These are phyloP conservation scores for Dipteronia dyeriana DNA, from an alignment of 345 rosid species.

Conservation along the genomic window DNA sequence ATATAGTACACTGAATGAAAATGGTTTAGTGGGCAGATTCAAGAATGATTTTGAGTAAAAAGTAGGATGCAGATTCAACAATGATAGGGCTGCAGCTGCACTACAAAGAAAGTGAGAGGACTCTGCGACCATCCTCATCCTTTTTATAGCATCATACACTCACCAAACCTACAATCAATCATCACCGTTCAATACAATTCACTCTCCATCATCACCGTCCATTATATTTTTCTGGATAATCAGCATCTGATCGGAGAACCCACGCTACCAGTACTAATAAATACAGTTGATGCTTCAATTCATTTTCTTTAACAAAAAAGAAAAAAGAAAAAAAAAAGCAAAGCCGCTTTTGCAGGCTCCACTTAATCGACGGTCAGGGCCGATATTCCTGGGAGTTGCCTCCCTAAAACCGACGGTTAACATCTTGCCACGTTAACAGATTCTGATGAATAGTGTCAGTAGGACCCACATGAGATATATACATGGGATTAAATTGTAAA, in stretches of 20 bases:
- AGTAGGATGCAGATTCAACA: neutral
- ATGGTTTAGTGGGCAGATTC: neutral
- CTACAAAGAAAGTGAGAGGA: neutral
- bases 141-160: no score
- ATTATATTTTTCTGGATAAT: constrained; percentile 1
- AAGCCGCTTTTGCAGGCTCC: constrained; percentile 26
- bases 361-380: constrained; percentile 33
- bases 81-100: constrained; percentile 6
- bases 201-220: constrained; percentile 20
- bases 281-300: neutral
- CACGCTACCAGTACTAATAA: constrained; percentile 6
- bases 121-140: neutral
- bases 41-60: neutral
- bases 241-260: constrained; percentile 13
- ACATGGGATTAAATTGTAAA: no score
- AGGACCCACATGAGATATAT: neutral
- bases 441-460: neutral
- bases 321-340: neutral
- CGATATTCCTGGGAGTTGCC: constrained; percentile 28
- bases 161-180: no score
- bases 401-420: constrained; percentile 1
- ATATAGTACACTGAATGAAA: neutral
- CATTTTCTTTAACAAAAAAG: no score
- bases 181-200: no score
- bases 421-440: constrained; percentile 25